Conservation (phyloP, 768 basidiomycete genomes). For the Lactarius hengduanensis region DNA sequence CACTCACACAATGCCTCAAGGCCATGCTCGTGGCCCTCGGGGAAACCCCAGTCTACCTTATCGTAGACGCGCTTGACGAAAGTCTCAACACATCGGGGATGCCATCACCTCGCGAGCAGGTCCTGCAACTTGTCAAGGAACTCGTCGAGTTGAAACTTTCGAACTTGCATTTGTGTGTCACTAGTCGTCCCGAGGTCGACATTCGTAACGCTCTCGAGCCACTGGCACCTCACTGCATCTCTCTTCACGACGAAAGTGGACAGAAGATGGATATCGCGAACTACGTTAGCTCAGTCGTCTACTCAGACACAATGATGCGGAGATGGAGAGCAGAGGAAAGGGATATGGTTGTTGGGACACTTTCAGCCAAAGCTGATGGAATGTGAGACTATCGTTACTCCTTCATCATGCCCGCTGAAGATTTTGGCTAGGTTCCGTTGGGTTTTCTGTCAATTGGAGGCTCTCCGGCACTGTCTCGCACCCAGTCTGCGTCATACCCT, state of each 20-base stretch:
- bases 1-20: conserved; percentile 8
- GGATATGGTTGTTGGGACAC: neutral
- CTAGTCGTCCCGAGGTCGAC: neutral
- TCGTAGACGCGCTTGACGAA: conserved; percentile 1
- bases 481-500: neutral
- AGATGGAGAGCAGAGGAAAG: neutral
- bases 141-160: neutral
- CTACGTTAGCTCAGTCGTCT: neutral
- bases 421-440: neutral
- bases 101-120: neutral
- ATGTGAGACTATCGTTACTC: neutral
- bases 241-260: neutral
- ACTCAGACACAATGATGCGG: neutral
- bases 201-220: neutral
- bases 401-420: neutral
- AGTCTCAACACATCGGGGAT: conserved; percentile 2
- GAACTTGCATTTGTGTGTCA: neutral
- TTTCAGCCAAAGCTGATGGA: conserved; percentile 1
- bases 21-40: neutral
- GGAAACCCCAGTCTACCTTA: neutral
- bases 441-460: conserved; percentile 1
- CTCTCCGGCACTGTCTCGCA: neutral
- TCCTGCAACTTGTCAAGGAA: neutral
- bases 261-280: neutral
- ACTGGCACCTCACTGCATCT: neutral